Conservation (phyloP, 192 early-diverging fungal species). For the Gonapodya prolifera region DNA sequence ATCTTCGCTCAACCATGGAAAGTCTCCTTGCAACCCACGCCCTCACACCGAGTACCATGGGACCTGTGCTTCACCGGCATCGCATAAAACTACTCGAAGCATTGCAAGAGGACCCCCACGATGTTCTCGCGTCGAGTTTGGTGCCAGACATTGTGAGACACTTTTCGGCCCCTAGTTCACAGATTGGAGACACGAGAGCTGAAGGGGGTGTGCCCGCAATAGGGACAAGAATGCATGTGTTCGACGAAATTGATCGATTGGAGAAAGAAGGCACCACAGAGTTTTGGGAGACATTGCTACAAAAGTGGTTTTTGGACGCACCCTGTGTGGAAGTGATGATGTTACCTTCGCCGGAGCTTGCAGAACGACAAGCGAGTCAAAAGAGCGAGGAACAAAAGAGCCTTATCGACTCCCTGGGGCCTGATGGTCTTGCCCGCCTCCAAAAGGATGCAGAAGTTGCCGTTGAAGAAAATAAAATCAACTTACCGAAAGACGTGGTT, state of each 20-base stretch:
- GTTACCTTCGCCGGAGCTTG: conserved; percentile 34
- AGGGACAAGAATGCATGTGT: conserved; percentile 38
- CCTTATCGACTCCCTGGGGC: conserved; percentile 22
- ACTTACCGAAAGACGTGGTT: conserved; percentile 37
- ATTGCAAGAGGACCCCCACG: conserved; percentile 48
- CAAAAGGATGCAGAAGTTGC: conserved; percentile 18
- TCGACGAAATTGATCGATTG: conserved; percentile 41
- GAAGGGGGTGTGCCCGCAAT: conserved; percentile 17
- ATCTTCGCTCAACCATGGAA: neutral
- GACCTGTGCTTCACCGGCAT: conserved; percentile 12
- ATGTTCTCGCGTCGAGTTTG: conserved; percentile 32
- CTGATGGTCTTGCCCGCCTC: conserved; percentile 31
- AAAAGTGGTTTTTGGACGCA: conserved; percentile 39
- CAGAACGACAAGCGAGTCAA: conserved; percentile 28
- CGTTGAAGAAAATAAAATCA: conserved; percentile 30
- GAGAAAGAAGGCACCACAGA: conserved; percentile 21
- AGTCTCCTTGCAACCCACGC: neutral
- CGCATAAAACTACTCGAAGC: conserved; percentile 27
- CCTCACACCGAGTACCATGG: neutral
- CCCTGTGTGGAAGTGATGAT: conserved; percentile 42
- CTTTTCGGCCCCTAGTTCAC: conserved; percentile 21
- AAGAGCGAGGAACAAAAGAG: conserved; percentile 22
- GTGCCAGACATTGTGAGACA: conserved; percentile 41
- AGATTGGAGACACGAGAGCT: conserved; percentile 22
- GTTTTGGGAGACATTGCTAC: conserved; percentile 40